Evolutionary conservation across 1,139 yeast species (phyloP), one percentile per base, ranked within the genome.

Genomic region (Yamadazyma triangularis): DNA sequence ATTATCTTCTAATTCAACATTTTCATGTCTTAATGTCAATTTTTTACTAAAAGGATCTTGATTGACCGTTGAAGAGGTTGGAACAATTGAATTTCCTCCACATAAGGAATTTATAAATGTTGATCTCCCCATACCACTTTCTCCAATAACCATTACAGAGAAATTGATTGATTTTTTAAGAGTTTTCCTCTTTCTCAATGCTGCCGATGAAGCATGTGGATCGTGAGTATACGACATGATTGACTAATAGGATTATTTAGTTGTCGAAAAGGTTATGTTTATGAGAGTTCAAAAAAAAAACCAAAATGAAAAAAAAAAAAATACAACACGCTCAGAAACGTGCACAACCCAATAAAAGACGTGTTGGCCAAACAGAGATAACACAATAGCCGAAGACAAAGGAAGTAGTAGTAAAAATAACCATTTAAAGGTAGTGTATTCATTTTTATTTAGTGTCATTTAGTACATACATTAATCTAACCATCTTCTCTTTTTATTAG

Each of bases 11-110:
- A 68, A 62, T 46, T 68, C 74, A 21, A 68, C 73, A 38, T 66
- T 67, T 38, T 68, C 73, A 38, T 68, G 73, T 46, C 74, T 58
- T 42, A 68, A 59, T 8, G 69, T 63, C 36, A 68, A 53, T 40
- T 64, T 66, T 37, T 58, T 65, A 33, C 54, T 45, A 41, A 59
- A 65, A 10, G 73, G 68, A 38, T 68, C 73, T 39, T 66, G 71
- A 26, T 47, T 51, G 13, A 58, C 59, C 2, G 73, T 68, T 41
- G 62, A 59, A 5, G 60, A 52, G 5, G 60, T 51, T 14, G 64
- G 63, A 2, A 59, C 86, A 36, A 82, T 73, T 10, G 58, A 48
- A 44, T 83, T 79, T 41, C 91, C 94, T 27, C 95, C 96, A 62
- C 97, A 89, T 35, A 83, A 64, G 9, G 81, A 73, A 50, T 78